These are phyloP conservation scores for Phaeolepiota aurea DNA, from an alignment of 768 basidiomycete genomes.

Conservation along the genomic window DNA sequence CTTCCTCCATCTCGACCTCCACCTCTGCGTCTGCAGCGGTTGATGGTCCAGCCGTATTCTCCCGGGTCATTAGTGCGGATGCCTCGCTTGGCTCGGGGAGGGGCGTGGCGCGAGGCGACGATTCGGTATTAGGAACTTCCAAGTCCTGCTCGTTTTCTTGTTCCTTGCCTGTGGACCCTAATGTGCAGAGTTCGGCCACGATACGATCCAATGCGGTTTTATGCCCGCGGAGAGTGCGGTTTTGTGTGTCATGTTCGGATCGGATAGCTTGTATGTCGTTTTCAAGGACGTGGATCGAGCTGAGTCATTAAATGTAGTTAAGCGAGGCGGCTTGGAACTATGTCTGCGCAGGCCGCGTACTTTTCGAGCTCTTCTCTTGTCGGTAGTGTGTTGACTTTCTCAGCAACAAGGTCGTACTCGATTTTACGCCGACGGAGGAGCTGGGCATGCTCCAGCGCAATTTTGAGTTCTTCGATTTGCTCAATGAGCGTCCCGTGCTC, in stretches of 20 bases:
- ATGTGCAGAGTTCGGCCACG: constrained; percentile 48
- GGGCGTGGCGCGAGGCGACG: constrained; percentile 43
- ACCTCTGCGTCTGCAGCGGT: background rate
- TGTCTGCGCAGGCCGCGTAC: constrained; percentile 33
- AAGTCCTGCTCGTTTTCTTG: constrained; percentile 35
- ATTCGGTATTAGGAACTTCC: constrained; percentile 30
- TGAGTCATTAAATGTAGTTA: constrained; percentile 14
- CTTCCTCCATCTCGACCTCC: constrained; percentile 10
- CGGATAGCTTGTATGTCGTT: constrained; percentile 73
- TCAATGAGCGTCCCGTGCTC: constrained; percentile 59
- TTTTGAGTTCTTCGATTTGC: constrained; percentile 76
- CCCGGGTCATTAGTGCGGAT: constrained; percentile 7
- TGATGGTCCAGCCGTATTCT: constrained; percentile 10
- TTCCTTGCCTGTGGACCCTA: constrained; percentile 67
- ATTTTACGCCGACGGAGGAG: constrained; percentile 69
- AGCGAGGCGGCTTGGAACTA: background rate
- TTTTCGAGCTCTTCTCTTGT: constrained; percentile 68
- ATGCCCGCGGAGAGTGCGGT: constrained; percentile 56
- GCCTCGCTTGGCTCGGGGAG: constrained; percentile 23
- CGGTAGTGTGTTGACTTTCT: constrained; percentile 74
- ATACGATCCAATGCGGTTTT: constrained; percentile 61
- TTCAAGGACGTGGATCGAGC: constrained; percentile 61
- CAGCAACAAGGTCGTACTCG: constrained; percentile 79
- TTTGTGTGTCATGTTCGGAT: constrained; percentile 68
- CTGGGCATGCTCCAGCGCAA: constrained; percentile 71